phyloP scores from a whole-genome alignment of 495 filamentous ascomycete genomes.

The Melanomma pulvis-pyrius region DNA sequence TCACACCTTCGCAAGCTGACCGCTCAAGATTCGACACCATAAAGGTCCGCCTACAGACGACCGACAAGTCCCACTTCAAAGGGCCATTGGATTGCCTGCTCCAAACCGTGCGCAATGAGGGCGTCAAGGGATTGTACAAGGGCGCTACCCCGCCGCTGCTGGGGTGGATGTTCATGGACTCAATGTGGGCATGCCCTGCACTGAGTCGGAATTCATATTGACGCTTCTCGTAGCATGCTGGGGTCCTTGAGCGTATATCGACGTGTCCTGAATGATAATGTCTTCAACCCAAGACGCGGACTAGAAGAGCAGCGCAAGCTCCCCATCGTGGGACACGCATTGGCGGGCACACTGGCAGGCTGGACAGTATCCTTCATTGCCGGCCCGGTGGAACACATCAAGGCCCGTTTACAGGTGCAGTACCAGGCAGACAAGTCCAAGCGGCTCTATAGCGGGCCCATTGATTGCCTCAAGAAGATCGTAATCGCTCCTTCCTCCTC shows the following conservation, averaged over 20 bases:
- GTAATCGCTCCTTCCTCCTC: conserved; percentile 45
- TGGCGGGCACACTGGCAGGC: conserved; percentile 85
- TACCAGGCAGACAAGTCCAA: conserved; percentile 75
- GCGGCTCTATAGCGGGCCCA: conserved; percentile 79
- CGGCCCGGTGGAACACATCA: conserved; percentile 93
- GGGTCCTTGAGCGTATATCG: conserved; percentile 89
- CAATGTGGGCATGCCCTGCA: conserved; percentile 54
- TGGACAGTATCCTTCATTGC: conserved; percentile 89
- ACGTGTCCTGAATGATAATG: conserved; percentile 71
- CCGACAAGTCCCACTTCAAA: conserved; percentile 70
- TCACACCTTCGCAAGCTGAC: conserved; percentile 1
- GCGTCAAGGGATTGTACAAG: conserved; percentile 80
- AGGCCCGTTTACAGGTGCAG: conserved; percentile 90
- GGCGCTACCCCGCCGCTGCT: conserved; percentile 87
- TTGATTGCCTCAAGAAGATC: conserved; percentile 78
- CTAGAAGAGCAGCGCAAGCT: conserved; percentile 50
- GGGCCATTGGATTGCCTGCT: conserved; percentile 86
- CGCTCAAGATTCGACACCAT: conserved; percentile 81
- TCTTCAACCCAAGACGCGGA: conserved; percentile 61
- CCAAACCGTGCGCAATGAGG: conserved; percentile 79
- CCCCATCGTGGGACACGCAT: conserved; percentile 77
- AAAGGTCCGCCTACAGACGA: conserved; percentile 95
- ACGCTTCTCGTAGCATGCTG: conserved; percentile 69
- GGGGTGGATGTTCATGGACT: conserved; percentile 99
- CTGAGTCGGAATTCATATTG: neutral